phyloP scores from a whole-genome alignment of 192 early-diverging fungal species.

The Linnemannia zychae region DNA sequence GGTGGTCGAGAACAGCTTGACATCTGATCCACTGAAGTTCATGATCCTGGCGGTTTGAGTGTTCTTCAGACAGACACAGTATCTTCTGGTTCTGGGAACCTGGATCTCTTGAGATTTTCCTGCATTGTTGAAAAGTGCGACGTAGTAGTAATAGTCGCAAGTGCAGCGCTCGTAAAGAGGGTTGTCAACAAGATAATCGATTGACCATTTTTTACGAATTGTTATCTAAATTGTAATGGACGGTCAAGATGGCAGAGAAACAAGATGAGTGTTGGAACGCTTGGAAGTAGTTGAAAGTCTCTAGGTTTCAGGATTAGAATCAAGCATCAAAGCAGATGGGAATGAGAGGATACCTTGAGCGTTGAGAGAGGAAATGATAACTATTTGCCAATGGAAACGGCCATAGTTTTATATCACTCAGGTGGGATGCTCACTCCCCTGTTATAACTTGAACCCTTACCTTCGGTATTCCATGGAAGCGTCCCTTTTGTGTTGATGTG shows the following conservation, averaged over 20 bases:
- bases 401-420: not conserved
- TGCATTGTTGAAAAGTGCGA: slow-evolving; percentile 7
- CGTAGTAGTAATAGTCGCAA: slow-evolving; percentile 1
- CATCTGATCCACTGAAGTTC: not conserved
- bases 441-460: too few species aligned
- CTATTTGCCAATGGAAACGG: not conserved
- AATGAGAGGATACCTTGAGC: not conserved
- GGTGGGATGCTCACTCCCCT: too few species aligned
- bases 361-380: not conserved
- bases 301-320: not conserved
- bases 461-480: too few species aligned
- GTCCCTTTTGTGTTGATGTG: too few species aligned
- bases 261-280: not conserved
- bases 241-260: not conserved
- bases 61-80: not conserved
- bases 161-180: not conserved
- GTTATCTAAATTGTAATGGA: not conserved
- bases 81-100: not conserved
- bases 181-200: not conserved
- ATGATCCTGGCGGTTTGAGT: slow-evolving; percentile 8
- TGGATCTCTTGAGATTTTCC: not conserved
- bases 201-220: not conserved
- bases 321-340: not conserved
- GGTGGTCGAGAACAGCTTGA: not conserved
- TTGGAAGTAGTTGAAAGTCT: not conserved